phyloP scores from a whole-genome alignment of 495 filamentous ascomycete species.

The Stereocaulon alpinum region DNA sequence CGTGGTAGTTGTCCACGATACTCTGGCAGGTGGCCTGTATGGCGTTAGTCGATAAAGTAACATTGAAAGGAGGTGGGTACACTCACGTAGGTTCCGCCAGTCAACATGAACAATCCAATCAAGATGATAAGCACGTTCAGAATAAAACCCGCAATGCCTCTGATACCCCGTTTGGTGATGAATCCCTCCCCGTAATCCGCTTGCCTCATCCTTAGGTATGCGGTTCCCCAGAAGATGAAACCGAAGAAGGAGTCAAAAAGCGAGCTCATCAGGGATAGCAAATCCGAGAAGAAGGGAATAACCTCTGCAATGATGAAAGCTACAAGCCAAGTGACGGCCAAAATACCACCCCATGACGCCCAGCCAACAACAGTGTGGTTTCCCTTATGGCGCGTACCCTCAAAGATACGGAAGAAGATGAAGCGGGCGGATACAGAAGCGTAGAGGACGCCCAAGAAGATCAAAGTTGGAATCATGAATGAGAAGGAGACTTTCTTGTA shows the following conservation, averaged over 20 bases:
- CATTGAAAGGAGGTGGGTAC: not conserved
- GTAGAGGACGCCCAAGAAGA: conserved; percentile 81
- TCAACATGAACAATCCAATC: conserved; percentile 66
- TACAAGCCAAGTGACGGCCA: conserved; percentile 60
- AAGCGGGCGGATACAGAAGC: conserved; percentile 81
- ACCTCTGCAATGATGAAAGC: conserved; percentile 82
- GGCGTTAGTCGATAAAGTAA: conserved; percentile 1
- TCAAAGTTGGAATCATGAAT: conserved; percentile 87
- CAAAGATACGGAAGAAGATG: conserved; percentile 76
- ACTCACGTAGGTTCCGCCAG: conserved; percentile 70
- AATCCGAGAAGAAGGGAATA: conserved; percentile 81
- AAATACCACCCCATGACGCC: conserved; percentile 63
- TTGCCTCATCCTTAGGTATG: conserved; percentile 71
- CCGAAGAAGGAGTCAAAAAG: conserved; percentile 90
- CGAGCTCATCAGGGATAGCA: conserved; percentile 77
- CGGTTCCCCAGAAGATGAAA: conserved; percentile 89
- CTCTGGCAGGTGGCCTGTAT: conserved; percentile 47
- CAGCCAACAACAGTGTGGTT: conserved; percentile 75
- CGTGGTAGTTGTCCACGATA: conserved; percentile 50
- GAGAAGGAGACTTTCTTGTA: conserved; percentile 79
- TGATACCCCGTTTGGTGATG: conserved; percentile 45
- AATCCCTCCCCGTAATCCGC: conserved; percentile 56
- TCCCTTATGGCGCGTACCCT: conserved; percentile 62
- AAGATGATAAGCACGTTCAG: conserved; percentile 61
- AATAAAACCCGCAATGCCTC: conserved; percentile 49